Evolutionary conservation across 225 moss, liverwort and hornwort species (phyloP).

Genomic region (Sphagnum tenellum): DNA sequence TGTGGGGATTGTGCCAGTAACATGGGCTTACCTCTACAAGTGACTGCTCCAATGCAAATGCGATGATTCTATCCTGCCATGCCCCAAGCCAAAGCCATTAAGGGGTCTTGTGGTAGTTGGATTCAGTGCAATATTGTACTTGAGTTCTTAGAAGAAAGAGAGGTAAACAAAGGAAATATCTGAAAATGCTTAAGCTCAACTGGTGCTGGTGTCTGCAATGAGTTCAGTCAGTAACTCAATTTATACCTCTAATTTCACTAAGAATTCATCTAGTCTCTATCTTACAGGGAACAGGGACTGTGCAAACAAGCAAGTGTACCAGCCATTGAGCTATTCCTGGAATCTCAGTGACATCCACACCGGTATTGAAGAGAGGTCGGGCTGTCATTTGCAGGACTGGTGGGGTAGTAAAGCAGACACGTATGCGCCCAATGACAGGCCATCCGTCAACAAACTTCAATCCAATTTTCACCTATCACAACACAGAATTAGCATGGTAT

Average conservation of each 20-base stretch:
- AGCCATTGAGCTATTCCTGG: slow-evolving; percentile 84
- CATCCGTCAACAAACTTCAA: slow-evolving; percentile 65
- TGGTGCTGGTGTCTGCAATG: no score
- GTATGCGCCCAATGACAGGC: slow-evolving; percentile 70
- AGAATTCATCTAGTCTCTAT: no score
- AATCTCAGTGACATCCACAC: slow-evolving; percentile 81
- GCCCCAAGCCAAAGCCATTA: neutral
- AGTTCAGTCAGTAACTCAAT: no score
- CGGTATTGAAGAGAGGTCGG: slow-evolving; percentile 64
- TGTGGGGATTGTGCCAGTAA: neutral
- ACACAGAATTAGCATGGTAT: neutral
- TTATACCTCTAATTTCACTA: no score
- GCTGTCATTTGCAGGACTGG: slow-evolving; percentile 60
- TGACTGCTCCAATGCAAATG: slow-evolving; percentile 62
- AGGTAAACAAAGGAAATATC: no score
- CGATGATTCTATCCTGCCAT: slow-evolving; percentile 70
- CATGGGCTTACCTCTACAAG: slow-evolving; percentile 58
- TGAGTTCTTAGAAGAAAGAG: no score
- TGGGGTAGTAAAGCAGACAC: slow-evolving; percentile 61
- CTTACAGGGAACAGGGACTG: neutral
- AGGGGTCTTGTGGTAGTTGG: no score
- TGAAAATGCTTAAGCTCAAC: no score
- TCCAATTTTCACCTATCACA: slow-evolving; percentile 52
- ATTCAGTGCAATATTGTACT: no score
- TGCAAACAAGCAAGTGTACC: slow-evolving; percentile 25